Conservation (phyloP, 495 filamentous ascomycete genomes). For the Xeromyces bisporus region DNA sequence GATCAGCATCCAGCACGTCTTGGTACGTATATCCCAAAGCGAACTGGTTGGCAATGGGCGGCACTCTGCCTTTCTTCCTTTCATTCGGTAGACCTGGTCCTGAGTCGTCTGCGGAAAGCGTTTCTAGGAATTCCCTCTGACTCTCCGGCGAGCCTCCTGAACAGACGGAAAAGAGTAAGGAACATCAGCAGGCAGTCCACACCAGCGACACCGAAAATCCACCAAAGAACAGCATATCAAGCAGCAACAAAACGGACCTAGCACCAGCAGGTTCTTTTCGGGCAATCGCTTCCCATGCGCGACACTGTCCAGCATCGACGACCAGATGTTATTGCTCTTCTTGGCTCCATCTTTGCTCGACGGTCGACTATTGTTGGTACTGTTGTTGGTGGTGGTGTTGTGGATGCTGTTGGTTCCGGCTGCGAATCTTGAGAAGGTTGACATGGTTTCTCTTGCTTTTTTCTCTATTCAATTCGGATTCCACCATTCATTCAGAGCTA, state of each 20-base stretch:
- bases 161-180: no score
- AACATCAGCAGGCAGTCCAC: no score
- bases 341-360: slow-evolving; percentile 56
- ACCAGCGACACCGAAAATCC: no score
- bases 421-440: slow-evolving; percentile 17
- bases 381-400: no score
- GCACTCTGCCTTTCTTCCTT: slow-evolving; percentile 43
- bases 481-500: no score
- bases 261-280: slow-evolving; percentile 77
- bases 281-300: slow-evolving; percentile 81
- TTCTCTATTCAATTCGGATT: slow-evolving; percentile 20
- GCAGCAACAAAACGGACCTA: slow-evolving; percentile 39
- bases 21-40: slow-evolving; percentile 91
- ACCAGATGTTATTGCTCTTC: slow-evolving; percentile 79
- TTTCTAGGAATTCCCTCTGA: slow-evolving; percentile 80
- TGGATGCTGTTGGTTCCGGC: slow-evolving; percentile 12
- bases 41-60: slow-evolving; percentile 82
- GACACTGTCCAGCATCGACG: slow-evolving; percentile 75
- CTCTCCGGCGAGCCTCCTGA: slow-evolving; percentile 74
- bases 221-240: slow-evolving; percentile 2
- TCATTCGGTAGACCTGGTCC: slow-evolving; percentile 36
- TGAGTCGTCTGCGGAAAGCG: slow-evolving; percentile 46
- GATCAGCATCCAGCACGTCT: slow-evolving; percentile 86
- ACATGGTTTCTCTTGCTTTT: no score
- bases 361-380: slow-evolving; percentile 37